These are phyloP conservation scores for Tuber microsphaerosporum DNA, from an alignment of 495 filamentous ascomycete species.

Conservation along the genomic window DNA sequence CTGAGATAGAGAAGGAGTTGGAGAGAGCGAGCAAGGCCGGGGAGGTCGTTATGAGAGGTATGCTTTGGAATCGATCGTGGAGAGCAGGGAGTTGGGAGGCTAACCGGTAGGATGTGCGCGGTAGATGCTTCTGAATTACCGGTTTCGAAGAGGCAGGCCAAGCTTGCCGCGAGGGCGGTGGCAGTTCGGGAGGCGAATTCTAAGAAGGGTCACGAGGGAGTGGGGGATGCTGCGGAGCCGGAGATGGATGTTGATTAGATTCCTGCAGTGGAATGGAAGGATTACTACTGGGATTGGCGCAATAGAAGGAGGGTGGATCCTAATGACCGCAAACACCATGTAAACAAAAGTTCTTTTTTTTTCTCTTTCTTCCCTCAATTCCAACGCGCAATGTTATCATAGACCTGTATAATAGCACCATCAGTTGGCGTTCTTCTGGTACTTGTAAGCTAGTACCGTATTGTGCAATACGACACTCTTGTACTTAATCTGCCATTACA, in stretches of 20 bases:
- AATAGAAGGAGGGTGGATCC: neutral
- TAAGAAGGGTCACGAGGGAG: conserved; percentile 15
- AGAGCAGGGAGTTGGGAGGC: neutral
- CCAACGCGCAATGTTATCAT: neutral
- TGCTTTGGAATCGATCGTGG: conserved; percentile 6
- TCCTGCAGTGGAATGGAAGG: neutral
- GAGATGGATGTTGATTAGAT: conserved; percentile 27
- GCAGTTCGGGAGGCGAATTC: conserved; percentile 30
- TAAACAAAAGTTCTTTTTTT: neutral
- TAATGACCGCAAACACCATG: neutral
- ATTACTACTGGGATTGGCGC: neutral
- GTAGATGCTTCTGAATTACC: conserved; percentile 25
- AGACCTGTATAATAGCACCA: neutral
- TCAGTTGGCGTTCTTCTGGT: neutral
- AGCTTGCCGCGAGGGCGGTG: conserved; percentile 28
- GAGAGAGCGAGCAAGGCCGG: conserved; percentile 31
- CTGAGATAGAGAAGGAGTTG: conserved; percentile 20
- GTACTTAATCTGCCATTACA: neutral
- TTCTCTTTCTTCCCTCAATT: neutral
- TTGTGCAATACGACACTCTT: neutral
- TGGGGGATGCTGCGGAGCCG: conserved; percentile 9
- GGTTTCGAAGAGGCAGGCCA: conserved; percentile 34
- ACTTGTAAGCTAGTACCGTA: neutral
- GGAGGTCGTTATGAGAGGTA: conserved; percentile 38
- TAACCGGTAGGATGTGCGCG: conserved; percentile 1